Conservation (phyloP, 1,284 basidiomycete species). For the Ustilago tritici region DNA sequence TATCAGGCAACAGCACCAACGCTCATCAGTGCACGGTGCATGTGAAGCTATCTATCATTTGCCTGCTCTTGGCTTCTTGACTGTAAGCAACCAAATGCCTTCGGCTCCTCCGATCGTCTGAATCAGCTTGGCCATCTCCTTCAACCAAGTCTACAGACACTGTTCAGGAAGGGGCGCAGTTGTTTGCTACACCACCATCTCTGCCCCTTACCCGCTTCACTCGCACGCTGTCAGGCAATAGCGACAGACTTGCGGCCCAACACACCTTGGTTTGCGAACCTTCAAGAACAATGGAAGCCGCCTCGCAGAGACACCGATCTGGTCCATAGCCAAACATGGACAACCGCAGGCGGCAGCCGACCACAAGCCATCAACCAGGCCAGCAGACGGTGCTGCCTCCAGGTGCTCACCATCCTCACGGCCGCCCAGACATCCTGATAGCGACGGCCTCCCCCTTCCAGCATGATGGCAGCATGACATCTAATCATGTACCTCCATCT, state of each 20-base stretch:
- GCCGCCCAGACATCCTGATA: background rate
- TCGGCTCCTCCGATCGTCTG: background rate
- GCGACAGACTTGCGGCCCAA: background rate
- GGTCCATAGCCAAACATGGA: constrained; percentile 17
- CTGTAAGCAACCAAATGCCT: background rate
- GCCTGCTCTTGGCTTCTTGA: background rate
- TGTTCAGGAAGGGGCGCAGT: too few relatives aligned
- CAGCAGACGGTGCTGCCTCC: constrained; percentile 10
- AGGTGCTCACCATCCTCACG: background rate
- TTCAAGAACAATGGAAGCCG: background rate
- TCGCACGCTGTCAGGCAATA: background rate
- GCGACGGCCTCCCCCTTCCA: background rate
- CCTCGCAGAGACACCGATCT: background rate
- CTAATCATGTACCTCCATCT: background rate
- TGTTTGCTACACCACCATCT: too few relatives aligned
- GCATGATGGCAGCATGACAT: background rate
- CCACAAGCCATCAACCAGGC: background rate
- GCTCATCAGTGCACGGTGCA: constrained; percentile 2
- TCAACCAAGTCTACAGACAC: too few relatives aligned
- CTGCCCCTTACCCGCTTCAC: too few relatives aligned
- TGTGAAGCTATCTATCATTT: background rate
- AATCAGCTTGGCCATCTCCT: background rate
- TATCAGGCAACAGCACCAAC: background rate
- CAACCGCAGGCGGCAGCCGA: background rate
- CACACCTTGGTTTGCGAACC: background rate